Evolutionary conservation across 495 filamentous ascomycete species (phyloP), one percentile per base, ranked within the genome.

Genomic region (Tuber calosporum): DNA sequence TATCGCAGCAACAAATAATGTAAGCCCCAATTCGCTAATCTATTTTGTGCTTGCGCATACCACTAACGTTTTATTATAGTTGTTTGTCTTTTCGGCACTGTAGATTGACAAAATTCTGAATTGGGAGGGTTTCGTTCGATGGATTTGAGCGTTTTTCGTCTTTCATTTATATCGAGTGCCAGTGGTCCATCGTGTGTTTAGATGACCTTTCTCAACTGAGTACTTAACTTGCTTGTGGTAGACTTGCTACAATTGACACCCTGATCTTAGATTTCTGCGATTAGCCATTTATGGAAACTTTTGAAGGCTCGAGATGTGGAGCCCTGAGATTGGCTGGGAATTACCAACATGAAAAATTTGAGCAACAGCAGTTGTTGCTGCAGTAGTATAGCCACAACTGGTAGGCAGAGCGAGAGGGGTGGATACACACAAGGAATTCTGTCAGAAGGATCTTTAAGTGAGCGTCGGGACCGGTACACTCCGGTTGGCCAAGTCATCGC

Each of bases 61-160:
- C 26, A 68, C 68, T 73, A n/a, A 69, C 76, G 83, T 76, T 66
- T 38, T 20, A 58, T 69, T 41, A 41, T 79, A 93, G 95, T 89
- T 99, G 81, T 99, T 99, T 85, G 96, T 99, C 81, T 99, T 99
- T 85, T 99, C 95, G 74, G 95, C 95, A 84, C 88, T 99, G 86
- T 99, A 90, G 82, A 84, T 77, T 68, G 76, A 68, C 71, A 74
- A 73, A 68, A 66, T 78, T 78, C 70, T n/a, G 70, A 71, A 78
- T 71, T 78, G 75, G 68, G 70, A 62, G 70, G 67, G 69, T 48
- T 68, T 73, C 70, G 45, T 73, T 74, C 76, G 70, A 73, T 78
- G 74, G 73, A 78, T 73, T 66, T 48, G 71, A 77, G 70, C 68
- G 71, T 77, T 78, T 78, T 34, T 34, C 53, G 68, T 70, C 68